phyloP scores from a whole-genome alignment of 345 rosid genomes.

The Citrus sp. region DNA sequence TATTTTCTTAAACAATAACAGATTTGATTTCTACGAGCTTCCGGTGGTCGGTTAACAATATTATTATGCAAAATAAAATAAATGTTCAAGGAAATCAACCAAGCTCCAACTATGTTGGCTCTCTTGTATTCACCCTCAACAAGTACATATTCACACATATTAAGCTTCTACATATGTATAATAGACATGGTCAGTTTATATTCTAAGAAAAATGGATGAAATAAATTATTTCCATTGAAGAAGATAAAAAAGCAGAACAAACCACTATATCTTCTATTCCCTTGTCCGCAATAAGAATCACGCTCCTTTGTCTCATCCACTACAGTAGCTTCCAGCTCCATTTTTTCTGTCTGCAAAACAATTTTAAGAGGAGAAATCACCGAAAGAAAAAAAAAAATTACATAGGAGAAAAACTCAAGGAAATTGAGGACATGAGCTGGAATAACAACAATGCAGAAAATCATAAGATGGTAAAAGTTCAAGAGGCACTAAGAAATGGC shows the following conservation, averaged over 20 bases:
- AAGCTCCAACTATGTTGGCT: neutral
- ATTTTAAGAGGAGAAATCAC: neutral
- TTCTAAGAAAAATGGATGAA: neutral
- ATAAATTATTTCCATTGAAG: slow-evolving; percentile 6
- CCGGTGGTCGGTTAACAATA: neutral
- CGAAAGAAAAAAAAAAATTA: neutral
- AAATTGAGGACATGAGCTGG: neutral
- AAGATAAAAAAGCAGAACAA: slow-evolving; percentile 31
- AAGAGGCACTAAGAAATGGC: slow-evolving; percentile 8
- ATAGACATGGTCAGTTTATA: too few relatives aligned
- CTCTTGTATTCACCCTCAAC: neutral
- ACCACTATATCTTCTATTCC: slow-evolving; percentile 90
- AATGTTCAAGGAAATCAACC: neutral
- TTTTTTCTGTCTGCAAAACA: slow-evolving; percentile 81
- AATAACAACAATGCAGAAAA: neutral
- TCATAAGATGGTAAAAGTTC: neutral
- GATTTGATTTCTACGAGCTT: neutral
- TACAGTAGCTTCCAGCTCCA: slow-evolving; percentile 96
- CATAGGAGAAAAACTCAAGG: neutral
- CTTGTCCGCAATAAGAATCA: slow-evolving; percentile 85
- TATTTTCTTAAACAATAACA: neutral
- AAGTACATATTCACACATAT: neutral
- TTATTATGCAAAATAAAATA: neutral
- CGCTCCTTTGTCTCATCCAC: slow-evolving; percentile 97
- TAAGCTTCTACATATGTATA: neutral